A percentile compares a stretch with the other conserved stretches of the same genome.
Conservation (phyloP, 1,284 basidiomycete genomes). For the Rhodotorula sp. region DNA sequence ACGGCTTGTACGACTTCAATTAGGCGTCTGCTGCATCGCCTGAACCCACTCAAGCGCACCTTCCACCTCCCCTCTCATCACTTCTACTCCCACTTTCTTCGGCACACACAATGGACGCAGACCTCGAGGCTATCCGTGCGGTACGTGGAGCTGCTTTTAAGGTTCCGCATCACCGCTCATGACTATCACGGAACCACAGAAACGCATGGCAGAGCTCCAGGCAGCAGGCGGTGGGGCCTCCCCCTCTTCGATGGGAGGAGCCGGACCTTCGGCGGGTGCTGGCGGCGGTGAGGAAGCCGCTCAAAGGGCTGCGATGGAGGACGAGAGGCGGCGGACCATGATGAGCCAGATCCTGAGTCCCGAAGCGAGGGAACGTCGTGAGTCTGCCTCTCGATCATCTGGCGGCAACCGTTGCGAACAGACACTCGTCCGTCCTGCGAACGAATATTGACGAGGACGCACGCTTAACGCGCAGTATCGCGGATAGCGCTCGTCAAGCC, state of each 20-base stretch:
- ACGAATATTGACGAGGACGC: neutral
- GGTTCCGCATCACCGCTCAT: neutral
- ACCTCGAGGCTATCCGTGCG: conserved; percentile 34
- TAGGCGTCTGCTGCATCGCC: too few relatives aligned
- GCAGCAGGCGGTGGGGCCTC: conserved; percentile 15
- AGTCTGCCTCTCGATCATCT: conserved; percentile 49
- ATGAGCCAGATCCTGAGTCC: conserved; percentile 84
- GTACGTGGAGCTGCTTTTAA: neutral
- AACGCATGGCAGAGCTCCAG: conserved; percentile 42
- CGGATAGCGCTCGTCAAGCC: conserved; percentile 91
- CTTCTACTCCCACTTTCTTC: neutral
- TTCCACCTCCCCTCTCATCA: too few relatives aligned
- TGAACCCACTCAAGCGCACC: too few relatives aligned
- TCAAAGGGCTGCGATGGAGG: conserved; percentile 44
- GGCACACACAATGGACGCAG: conserved; percentile 19
- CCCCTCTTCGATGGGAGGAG: neutral
- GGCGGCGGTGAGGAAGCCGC: conserved; percentile 44
- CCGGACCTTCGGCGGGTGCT: conserved; percentile 52
- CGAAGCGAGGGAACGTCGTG: conserved; percentile 85
- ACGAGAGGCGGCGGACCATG: conserved; percentile 59
- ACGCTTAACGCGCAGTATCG: conserved; percentile 59
- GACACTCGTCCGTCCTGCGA: neutral
- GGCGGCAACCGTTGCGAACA: too few relatives aligned
- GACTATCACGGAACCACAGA: conserved; percentile 12
- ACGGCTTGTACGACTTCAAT: too few relatives aligned